These are phyloP conservation scores for Diaporthe longicolla DNA, from an alignment of 2,329 filamentous ascomycete species.

Conservation along the genomic window DNA sequence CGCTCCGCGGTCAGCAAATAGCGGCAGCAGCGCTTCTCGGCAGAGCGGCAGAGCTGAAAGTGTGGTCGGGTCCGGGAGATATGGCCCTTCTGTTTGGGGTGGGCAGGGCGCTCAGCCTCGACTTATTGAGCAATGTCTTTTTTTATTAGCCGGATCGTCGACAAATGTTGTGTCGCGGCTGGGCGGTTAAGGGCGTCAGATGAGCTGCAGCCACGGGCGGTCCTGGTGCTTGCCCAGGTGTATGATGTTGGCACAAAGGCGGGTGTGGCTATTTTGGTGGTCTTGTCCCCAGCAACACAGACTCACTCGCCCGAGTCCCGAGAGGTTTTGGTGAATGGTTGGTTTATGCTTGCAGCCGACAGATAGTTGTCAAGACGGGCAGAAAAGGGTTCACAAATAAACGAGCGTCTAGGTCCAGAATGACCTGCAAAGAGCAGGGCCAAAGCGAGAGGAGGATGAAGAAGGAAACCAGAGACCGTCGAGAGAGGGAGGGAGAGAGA, in stretches of 20 bases:
- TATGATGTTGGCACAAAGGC: neutral
- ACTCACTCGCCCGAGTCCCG: conserved; percentile 26
- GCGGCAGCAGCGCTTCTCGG: neutral
- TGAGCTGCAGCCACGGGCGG: conserved; percentile 32
- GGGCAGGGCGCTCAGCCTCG: neutral
- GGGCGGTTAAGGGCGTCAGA: conserved; percentile 1
- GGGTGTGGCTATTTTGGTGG: neutral
- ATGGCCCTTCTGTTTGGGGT: neutral
- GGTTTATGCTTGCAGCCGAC: conserved; percentile 7
- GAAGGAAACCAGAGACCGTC: neutral
- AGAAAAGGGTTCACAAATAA: neutral
- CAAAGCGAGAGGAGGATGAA: neutral
- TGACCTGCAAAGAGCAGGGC: neutral
- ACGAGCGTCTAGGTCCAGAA: conserved; percentile 24
- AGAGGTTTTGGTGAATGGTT: neutral
- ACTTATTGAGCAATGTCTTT: neutral
- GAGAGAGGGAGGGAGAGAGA: neutral
- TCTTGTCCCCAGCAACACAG: conserved; percentile 11
- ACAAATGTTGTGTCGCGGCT: conserved; percentile 1
- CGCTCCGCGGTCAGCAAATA: neutral
- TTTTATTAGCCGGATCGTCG: conserved; percentile 10
- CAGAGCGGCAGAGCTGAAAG: conserved; percentile 15
- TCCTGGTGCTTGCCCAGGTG: neutral
- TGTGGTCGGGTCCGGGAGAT: neutral
- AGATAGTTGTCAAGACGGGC: neutral